These are phyloP conservation scores for Penicillium atrosanguineum DNA, from an alignment of 495 filamentous ascomycete genomes.

Conservation along the genomic window DNA sequence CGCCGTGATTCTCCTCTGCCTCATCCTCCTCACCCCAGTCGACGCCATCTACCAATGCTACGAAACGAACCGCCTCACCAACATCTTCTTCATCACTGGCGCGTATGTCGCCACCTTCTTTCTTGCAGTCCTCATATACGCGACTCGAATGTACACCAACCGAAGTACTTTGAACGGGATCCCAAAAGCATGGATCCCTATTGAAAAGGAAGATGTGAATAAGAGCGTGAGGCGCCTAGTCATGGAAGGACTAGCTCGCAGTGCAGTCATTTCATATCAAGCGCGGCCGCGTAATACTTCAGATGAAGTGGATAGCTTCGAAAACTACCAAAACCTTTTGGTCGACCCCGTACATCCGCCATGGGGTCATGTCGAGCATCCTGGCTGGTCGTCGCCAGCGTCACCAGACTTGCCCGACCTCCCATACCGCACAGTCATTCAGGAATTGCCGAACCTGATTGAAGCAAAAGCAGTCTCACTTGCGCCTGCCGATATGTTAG, in stretches of 20 bases:
- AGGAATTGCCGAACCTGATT: constrained; percentile 85
- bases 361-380: constrained; percentile 81
- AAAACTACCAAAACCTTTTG: constrained; percentile 29
- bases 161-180: constrained; percentile 74
- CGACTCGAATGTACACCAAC: constrained; percentile 83
- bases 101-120: constrained; percentile 73
- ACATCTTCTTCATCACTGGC: constrained; percentile 81
- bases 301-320: constrained; percentile 28
- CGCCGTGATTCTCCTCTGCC: constrained; percentile 65
- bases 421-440: constrained; percentile 76
- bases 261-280: constrained; percentile 78
- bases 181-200: constrained; percentile 77
- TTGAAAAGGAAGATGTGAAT: constrained; percentile 71
- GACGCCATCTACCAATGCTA: constrained; percentile 81
- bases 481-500: constrained; percentile 60
- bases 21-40: constrained; percentile 78
- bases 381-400: constrained; percentile 82
- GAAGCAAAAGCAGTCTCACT: constrained; percentile 88
- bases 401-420: constrained; percentile 73
- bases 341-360: constrained; percentile 46
- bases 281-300: constrained; percentile 60
- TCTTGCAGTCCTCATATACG: constrained; percentile 73
- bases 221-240: constrained; percentile 74
- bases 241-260: constrained; percentile 63
- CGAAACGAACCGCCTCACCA: constrained; percentile 59